Evolutionary conservation across 495 filamentous ascomycete genomes (phyloP).

Genomic region (Penicillium flavigenum): DNA sequence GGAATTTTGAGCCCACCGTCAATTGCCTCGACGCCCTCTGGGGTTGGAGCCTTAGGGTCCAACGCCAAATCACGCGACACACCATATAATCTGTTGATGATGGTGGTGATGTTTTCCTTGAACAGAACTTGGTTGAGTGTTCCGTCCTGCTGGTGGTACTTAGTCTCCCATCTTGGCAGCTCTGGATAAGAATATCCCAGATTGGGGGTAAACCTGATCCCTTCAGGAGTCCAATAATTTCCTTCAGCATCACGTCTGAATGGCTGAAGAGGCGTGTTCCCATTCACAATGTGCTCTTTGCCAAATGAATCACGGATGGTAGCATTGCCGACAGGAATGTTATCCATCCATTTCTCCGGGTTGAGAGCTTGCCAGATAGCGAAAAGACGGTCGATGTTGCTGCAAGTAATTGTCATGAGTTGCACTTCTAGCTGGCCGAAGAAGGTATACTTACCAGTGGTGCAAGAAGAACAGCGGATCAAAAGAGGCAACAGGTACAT

Average conservation of each 20-base stretch:
- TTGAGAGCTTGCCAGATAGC: no score
- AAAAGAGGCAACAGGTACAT: no score
- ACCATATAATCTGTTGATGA: constrained; percentile 37
- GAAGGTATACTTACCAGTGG: no score
- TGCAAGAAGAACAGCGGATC: no score
- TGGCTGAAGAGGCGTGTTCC: constrained; percentile 28
- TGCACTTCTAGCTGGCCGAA: no score
- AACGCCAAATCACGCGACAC: constrained; percentile 11
- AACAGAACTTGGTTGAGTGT: constrained; percentile 18
- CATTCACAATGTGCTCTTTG: constrained; percentile 18
- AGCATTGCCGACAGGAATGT: constrained; percentile 6
- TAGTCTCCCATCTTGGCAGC: constrained; percentile 32
- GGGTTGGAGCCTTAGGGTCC: constrained; percentile 5
- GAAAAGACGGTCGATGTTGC: no score
- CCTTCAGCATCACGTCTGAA: constrained; percentile 35
- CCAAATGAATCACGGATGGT: constrained; percentile 19
- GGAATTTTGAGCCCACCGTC: constrained; percentile 10
- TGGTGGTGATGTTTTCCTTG: constrained; percentile 27
- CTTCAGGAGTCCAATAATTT: constrained; percentile 33
- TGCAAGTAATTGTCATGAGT: no score
- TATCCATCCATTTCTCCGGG: no score
- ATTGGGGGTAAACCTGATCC: constrained; percentile 19
- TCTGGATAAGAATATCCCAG: constrained; percentile 55
- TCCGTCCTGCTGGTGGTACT: constrained; percentile 15
- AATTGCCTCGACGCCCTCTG: constrained; percentile 3